These are phyloP conservation scores for Wakefieldia striispora DNA, from an alignment of 768 basidiomycete genomes.

Conservation along the genomic window DNA sequence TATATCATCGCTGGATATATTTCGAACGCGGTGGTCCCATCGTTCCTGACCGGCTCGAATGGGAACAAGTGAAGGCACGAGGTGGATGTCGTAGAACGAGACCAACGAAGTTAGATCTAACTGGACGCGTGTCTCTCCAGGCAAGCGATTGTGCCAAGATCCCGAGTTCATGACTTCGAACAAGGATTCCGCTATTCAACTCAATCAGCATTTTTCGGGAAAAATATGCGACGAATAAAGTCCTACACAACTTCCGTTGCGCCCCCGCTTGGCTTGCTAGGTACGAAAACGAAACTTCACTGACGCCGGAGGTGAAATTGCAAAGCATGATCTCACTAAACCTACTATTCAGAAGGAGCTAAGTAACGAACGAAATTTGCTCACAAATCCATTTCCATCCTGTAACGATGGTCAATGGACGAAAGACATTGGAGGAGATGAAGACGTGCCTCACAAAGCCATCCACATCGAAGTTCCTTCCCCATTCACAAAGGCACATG, in stretches of 20 bases:
- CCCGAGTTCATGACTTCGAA: constrained; percentile 19
- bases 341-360: neutral
- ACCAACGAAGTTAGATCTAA: constrained; percentile 33
- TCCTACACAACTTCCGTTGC: neutral
- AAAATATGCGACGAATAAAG: neutral
- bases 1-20: constrained; percentile 27
- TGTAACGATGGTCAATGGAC: neutral
- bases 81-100: constrained; percentile 36
- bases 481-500: constrained; percentile 43
- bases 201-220: neutral
- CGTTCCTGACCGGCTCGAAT: constrained; percentile 25
- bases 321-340: constrained; percentile 34
- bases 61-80: constrained; percentile 31
- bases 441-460: constrained; percentile 39
- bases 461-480: constrained; percentile 38
- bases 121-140: constrained; percentile 35
- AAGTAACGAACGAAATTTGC: neutral
- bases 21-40: constrained; percentile 31
- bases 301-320: constrained; percentile 24
- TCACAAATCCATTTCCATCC: constrained; percentile 28
- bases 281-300: constrained; percentile 17
- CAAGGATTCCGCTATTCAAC: neutral
- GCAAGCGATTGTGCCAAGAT: constrained; percentile 34
- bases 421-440: neutral
- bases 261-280: neutral